These are phyloP conservation scores for Solanum gandarillasii DNA, from an alignment of 257 asterid species.

Conservation along the genomic window DNA sequence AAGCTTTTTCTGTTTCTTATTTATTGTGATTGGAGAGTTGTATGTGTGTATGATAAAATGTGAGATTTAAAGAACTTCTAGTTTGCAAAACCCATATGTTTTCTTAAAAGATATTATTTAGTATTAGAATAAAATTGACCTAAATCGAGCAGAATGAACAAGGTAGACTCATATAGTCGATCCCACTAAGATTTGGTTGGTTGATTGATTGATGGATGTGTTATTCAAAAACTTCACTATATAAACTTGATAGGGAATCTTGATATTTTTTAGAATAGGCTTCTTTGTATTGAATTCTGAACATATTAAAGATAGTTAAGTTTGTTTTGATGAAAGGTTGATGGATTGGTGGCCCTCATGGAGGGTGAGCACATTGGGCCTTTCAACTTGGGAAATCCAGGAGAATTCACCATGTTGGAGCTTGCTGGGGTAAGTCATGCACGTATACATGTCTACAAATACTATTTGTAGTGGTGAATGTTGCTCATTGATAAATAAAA, in stretches of 20 bases:
- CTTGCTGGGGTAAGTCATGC: slow-evolving; percentile 33
- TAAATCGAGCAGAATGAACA: background rate
- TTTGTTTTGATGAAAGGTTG: slow-evolving; percentile 18
- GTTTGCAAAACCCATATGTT: background rate
- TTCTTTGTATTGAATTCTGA: background rate
- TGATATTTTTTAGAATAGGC: background rate
- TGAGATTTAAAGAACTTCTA: background rate
- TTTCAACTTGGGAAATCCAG: slow-evolving; percentile 48
- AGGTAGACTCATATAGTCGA: background rate
- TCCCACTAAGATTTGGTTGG: background rate
- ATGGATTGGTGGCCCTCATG: slow-evolving; percentile 43
- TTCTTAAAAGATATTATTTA: background rate
- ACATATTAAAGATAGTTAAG: background rate
- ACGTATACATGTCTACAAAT: background rate
- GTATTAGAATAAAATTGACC: background rate
- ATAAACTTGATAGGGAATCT: background rate
- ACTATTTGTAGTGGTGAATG: too few relatives aligned
- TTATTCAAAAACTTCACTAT: background rate
- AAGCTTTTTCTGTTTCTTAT: background rate
- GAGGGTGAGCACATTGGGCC: slow-evolving; percentile 53
- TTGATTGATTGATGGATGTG: background rate
- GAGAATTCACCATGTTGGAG: slow-evolving; percentile 48
- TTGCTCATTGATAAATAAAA: too few relatives aligned
- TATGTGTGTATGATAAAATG: background rate
- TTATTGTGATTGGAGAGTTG: background rate